Evolutionary conservation across 1,139 yeast genomes (phyloP), one percentile per base, ranked within the genome.

Genomic region (Entelexis paramagnoliae): DNA sequence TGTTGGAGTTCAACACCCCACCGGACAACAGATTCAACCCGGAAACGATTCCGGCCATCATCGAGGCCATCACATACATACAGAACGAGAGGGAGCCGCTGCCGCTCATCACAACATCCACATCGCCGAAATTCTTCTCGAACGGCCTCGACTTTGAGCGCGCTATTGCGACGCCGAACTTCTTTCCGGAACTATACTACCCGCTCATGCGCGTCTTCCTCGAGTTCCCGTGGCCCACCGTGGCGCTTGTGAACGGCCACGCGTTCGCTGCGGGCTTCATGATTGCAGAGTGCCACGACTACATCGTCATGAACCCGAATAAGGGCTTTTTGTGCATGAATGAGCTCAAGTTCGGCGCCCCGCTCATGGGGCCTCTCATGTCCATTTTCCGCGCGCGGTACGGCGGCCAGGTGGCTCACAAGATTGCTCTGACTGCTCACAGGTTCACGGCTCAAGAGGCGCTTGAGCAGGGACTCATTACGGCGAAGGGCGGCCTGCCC

Each of bases 251-350:
- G 46, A 68, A 68, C 51, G 72, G 72, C 39, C 72, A 69, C 53
- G 70, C 68, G 5, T 69, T 69, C 58, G 72, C 72, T 1, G 72
- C 70, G 2, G 72, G 71, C 2, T 68, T 68, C 52, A 65, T 68
- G 63, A 48, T 67, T 44, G 68, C 70, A 3, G 63, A 66, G 35
- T 64, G 68, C 57, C 69, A 67, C 52, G 72, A 69, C 57, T 69
- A 66, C 59, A 51, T 69, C 11, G 64, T 69, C 42, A 68, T 67
- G 72, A 69, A 69, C 54, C 69, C 69, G 9, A 52, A 56, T 4
- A 62, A 58, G 53, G 72, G 72, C 20, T 69, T 59, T 53, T 53
- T 68, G 51, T 69, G 72, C 57, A 63, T 69, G 66, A 69, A 69
- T 56, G 72, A 69, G 56, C 54, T 69, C 24, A 64, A 62, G 48